Evolutionary conservation across 768 basidiomycete genomes (phyloP), one percentile per base, ranked within the genome.

Genomic region (Phylloporus scabripes): DNA sequence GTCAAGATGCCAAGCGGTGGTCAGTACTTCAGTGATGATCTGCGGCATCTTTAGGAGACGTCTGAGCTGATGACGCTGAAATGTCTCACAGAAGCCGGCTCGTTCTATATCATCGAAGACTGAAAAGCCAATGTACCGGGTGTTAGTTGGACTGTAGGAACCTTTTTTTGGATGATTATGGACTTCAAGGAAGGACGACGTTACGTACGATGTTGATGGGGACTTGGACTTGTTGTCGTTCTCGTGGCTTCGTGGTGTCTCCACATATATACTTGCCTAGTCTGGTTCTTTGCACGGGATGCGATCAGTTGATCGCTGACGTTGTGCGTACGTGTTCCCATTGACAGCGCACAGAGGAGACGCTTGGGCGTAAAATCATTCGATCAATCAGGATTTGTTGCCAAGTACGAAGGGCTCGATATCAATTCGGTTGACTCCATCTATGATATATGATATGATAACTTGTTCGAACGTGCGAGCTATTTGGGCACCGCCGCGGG

Each of bases 101-200:
- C 17, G 36, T 11, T 10, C 28, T 29, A 9, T 18, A 42, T 42
- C 21, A 31, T 31, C 20, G 10, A 12, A 12, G 2, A 18, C 28
- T 43, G 29, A 43, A 32, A 8, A 2, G 34, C 17, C 33, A 14
- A 48, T 33, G 48, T 29, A 24, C 23, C 15, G 23, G 32, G 15
- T n/a, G 38, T 18, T n/a, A 50, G 43, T 12, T 59, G 46, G 43
- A 38, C 50, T 21, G 33, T 47, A 9, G n/a, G 23, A 1, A 11
- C 43, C 32, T 5, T 41, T 51, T 45, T 45, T 23, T 23, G 21
- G 21, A 23, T 23, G 21, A 12, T n/a, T 21, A 45, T n/a, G 36
- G 10, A 28, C 23, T 15, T 33, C 12, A 10, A 40, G 2, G 14
- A 24, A 24, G 20, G 45, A 37, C 24, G 28, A 11, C 12, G 32